phyloP scores from a whole-genome alignment of 1,284 basidiomycete genomes.

The Heterobasidion irregulare region DNA sequence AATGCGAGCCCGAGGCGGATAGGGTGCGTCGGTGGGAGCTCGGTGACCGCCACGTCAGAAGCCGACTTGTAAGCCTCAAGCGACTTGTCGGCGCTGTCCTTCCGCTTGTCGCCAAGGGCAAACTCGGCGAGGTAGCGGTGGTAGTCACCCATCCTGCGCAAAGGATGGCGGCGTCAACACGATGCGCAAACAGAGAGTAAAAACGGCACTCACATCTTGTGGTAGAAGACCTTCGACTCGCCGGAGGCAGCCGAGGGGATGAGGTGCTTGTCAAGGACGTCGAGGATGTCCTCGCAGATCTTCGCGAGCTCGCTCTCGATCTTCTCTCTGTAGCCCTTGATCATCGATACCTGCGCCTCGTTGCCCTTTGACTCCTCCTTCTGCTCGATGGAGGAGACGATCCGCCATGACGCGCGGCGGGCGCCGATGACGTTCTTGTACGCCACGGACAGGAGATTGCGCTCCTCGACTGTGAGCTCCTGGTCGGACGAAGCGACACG shows the following conservation, averaged over 20 bases:
- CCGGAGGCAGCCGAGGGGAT: constrained; percentile 97
- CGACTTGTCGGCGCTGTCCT: constrained; percentile 97
- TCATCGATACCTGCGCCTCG: constrained; percentile 96
- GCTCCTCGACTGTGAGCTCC: constrained; percentile 98
- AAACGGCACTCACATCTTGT: constrained; percentile 84
- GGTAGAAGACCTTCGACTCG: constrained; percentile 99
- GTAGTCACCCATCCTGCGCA: constrained; percentile 96
- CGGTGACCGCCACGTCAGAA: constrained; percentile 95
- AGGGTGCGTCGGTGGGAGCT: constrained; percentile 98
- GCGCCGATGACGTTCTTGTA: constrained; percentile 99
- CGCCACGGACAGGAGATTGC: constrained; percentile 96
- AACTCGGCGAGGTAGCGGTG: constrained; percentile 99
- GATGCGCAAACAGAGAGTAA: neutral
- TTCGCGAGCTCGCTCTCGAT: constrained; percentile 97
- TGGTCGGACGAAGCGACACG: constrained; percentile 93
- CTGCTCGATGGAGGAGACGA: constrained; percentile 99
- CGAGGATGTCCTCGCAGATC: constrained; percentile 99
- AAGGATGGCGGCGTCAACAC: neutral
- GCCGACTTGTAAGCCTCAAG: constrained; percentile 99
- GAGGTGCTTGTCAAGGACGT: constrained; percentile 98
- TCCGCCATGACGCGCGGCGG: constrained; percentile 97
- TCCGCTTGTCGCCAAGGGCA: constrained; percentile 97
- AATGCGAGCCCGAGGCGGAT: constrained; percentile 98
- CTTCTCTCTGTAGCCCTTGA: constrained; percentile 98
- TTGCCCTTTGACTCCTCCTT: constrained; percentile 99